A percentile compares a stretch with the other conserved stretches of the same genome.
Evolutionary conservation across 1,139 yeast species (phyloP).

Genomic region (Meyerozyma athensensis): DNA sequence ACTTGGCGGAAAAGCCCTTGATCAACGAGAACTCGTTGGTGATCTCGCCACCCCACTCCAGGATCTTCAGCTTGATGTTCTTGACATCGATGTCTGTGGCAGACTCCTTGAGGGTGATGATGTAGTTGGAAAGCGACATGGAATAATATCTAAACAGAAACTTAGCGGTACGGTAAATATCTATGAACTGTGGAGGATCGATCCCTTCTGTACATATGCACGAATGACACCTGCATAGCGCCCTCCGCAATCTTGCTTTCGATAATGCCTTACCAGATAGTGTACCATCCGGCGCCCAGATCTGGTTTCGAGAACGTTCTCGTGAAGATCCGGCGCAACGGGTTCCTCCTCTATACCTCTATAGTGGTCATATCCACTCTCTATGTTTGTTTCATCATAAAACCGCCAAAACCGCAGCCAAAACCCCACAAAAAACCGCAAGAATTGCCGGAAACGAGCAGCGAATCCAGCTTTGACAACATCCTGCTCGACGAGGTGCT

Average conservation of each 20-base stretch:
- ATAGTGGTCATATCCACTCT: conserved; percentile 29
- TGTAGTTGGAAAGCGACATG: too few relatives aligned
- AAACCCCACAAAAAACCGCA: conserved; percentile 4
- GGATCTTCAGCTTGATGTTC: conserved; percentile 27
- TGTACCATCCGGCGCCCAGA: not conserved
- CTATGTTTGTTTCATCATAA: conserved; percentile 31
- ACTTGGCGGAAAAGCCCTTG: conserved; percentile 55
- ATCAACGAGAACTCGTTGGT: conserved; percentile 62
- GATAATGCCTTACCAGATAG: conserved; percentile 2
- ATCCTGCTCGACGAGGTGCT: conserved; percentile 4
- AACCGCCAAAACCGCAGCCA: conserved; percentile 14
- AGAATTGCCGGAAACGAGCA: not conserved
- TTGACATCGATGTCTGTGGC: conserved; percentile 23
- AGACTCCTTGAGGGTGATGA: conserved; percentile 14
- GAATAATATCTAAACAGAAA: too few relatives aligned
- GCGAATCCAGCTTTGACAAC: conserved; percentile 2
- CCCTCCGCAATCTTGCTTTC: not conserved
- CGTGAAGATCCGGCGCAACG: conserved; percentile 25
- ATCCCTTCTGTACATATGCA: too few relatives aligned
- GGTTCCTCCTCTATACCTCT: conserved; percentile 34
- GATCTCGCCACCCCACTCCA: conserved; percentile 57
- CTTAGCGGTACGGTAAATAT: too few relatives aligned
- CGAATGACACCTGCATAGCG: not conserved
- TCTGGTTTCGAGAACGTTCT: conserved; percentile 26
- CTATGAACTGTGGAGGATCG: too few relatives aligned